Evolutionary conservation across 2,329 filamentous ascomycete species (phyloP).

Genomic region (Dothidotthia symphoricarpi): DNA sequence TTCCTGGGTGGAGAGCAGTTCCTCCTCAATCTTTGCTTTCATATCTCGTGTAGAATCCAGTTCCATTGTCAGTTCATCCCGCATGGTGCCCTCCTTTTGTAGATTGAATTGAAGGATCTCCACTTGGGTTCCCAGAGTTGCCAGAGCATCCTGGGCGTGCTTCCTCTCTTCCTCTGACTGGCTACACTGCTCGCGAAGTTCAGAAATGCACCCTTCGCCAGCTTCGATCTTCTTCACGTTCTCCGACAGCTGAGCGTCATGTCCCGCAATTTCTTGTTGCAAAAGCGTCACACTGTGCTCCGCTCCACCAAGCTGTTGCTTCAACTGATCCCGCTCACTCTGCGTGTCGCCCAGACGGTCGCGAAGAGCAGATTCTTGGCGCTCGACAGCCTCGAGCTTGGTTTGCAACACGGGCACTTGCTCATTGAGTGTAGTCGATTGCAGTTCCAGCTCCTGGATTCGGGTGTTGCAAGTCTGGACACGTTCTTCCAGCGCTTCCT

Average conservation of each 20-base stretch:
- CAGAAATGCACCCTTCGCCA: slow-evolving; percentile 20
- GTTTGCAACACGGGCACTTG: slow-evolving; percentile 17
- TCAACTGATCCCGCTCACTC: slow-evolving; percentile 11
- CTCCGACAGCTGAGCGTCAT: slow-evolving; percentile 24
- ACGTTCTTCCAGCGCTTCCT: slow-evolving; percentile 19
- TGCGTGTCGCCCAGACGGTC: slow-evolving; percentile 26
- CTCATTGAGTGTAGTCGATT: slow-evolving; percentile 21
- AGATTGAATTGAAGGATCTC: slow-evolving; percentile 16
- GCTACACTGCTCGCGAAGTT: slow-evolving; percentile 26
- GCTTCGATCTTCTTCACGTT: slow-evolving; percentile 25
- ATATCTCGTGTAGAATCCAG: slow-evolving; percentile 18
- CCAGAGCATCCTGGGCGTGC: slow-evolving; percentile 24
- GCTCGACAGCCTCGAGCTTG: slow-evolving; percentile 21
- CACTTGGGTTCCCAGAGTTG: slow-evolving; percentile 16
- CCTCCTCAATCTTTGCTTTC: slow-evolving; percentile 22
- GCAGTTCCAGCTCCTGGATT: slow-evolving; percentile 25
- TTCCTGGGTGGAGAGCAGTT: slow-evolving; percentile 15
- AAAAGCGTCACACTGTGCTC: slow-evolving; percentile 20
- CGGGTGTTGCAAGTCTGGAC: slow-evolving; percentile 14
- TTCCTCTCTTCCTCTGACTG: slow-evolving; percentile 19
- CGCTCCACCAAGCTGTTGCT: slow-evolving; percentile 21
- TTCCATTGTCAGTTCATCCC: slow-evolving; percentile 18
- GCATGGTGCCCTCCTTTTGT: slow-evolving; percentile 13
- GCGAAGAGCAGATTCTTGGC: slow-evolving; percentile 22
- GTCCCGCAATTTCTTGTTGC: slow-evolving; percentile 22